A percentile compares a stretch with the other conserved stretches of the same genome.
phyloP scores from a whole-genome alignment of 306 rosid species.

The Acacia melanoxylon region DNA sequence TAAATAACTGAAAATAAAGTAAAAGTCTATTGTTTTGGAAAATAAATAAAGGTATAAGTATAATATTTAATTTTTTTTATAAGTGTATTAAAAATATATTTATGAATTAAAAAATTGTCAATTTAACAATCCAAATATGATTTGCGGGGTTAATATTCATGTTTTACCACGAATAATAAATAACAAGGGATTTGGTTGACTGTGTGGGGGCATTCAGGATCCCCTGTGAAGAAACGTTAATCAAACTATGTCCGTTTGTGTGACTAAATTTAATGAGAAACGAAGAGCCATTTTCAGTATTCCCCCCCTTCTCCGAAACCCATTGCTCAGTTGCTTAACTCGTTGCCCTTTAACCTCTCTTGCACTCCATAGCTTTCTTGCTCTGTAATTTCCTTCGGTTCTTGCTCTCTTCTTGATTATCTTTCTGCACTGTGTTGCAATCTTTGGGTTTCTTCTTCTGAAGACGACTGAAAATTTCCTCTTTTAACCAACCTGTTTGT shows the following conservation, averaged over 20 bases:
- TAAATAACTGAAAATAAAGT: too few relatives aligned
- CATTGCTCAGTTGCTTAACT: background rate
- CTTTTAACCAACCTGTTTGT: background rate
- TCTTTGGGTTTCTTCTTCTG: conserved; percentile 1
- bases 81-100: too few relatives aligned
- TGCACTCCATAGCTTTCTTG: background rate
- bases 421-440: background rate
- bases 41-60: too few relatives aligned
- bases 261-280: background rate
- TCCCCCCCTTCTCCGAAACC: background rate
- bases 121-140: too few relatives aligned
- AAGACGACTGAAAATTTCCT: conserved; percentile 7
- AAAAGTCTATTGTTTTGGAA: too few relatives aligned
- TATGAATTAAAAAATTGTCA: too few relatives aligned
- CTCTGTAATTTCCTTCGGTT: background rate
- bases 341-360: background rate
- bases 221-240: background rate
- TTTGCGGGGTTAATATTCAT: too few relatives aligned
- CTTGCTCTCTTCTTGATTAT: background rate
- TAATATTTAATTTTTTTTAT: too few relatives aligned
- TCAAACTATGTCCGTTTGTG: background rate
- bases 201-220: background rate
- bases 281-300: background rate
- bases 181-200: too few relatives aligned
- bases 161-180: background rate